Conservation (phyloP, 2,329 filamentous ascomycete genomes). For the Hortaea werneckii region DNA sequence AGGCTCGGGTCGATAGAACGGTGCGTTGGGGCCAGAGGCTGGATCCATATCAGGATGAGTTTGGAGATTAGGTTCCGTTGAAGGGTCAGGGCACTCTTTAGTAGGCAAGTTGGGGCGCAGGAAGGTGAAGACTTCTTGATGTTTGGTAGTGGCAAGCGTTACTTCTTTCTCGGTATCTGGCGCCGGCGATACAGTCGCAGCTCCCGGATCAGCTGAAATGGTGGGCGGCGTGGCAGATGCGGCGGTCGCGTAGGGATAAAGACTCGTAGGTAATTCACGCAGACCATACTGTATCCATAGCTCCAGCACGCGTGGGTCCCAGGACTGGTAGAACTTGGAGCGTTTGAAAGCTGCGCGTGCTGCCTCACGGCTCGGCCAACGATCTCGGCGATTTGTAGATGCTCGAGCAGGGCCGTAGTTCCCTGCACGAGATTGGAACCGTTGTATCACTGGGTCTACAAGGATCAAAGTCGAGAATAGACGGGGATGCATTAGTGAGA, state of each 20-base stretch:
- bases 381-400: slow-evolving; percentile 64
- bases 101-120: slow-evolving; percentile 48
- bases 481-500: slow-evolving; percentile 69
- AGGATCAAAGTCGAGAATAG: slow-evolving; percentile 66
- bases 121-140: slow-evolving; percentile 79
- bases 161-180: slow-evolving; percentile 37
- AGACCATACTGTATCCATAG: slow-evolving; percentile 64
- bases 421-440: slow-evolving; percentile 33
- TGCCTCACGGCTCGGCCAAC: slow-evolving; percentile 66
- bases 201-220: slow-evolving; percentile 16
- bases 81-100: slow-evolving; percentile 15
- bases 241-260: slow-evolving; percentile 39
- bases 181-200: slow-evolving; percentile 10
- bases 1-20: slow-evolving; percentile 60
- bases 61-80: slow-evolving; percentile 25
- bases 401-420: slow-evolving; percentile 32
- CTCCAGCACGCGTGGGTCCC: slow-evolving; percentile 73
- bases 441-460: slow-evolving; percentile 72
- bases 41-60: slow-evolving; percentile 34
- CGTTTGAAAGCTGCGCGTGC: slow-evolving; percentile 58
- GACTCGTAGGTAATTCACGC: slow-evolving; percentile 56
- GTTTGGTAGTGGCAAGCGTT: slow-evolving; percentile 70
- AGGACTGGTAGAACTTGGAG: slow-evolving; percentile 66
- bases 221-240: slow-evolving; percentile 16
- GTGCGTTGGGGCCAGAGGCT: slow-evolving; percentile 28